Evolutionary conservation across 2,329 filamentous ascomycete species (phyloP).

Genomic region (Chrysoporthe cubensis): DNA sequence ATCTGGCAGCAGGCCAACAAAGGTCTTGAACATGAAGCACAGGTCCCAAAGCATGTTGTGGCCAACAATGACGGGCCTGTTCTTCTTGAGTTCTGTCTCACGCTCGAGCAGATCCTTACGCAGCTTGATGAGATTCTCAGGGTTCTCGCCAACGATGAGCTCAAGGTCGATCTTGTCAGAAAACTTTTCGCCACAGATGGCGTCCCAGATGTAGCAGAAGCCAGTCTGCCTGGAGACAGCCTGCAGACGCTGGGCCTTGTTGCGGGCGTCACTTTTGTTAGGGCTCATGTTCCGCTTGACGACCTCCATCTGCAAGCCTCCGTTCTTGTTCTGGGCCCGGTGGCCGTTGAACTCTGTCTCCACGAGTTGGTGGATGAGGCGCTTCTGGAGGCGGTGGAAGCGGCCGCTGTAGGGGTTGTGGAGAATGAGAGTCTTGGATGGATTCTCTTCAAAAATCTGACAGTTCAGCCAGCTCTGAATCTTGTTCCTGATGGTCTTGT

Average conservation of each 20-base stretch:
- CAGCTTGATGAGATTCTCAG: conserved; percentile 14
- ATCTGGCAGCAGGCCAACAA: conserved; percentile 60
- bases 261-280: not conserved
- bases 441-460: not conserved
- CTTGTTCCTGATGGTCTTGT: not conserved
- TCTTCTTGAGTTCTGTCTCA: conserved; percentile 37
- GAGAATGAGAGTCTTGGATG: conserved; percentile 29
- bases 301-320: conserved; percentile 29
- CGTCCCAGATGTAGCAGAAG: conserved; percentile 40
- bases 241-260: not conserved
- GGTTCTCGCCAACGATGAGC: conserved; percentile 16
- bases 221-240: conserved; percentile 31
- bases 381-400: conserved; percentile 36
- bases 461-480: conserved; percentile 24
- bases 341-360: conserved; percentile 32
- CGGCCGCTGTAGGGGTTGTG: conserved; percentile 32
- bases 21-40: conserved; percentile 65
- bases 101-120: conserved; percentile 31
- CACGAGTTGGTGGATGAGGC: conserved; percentile 35
- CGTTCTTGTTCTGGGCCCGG: conserved; percentile 16
- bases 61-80: conserved; percentile 54
- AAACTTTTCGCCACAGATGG: conserved; percentile 38
- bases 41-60: conserved; percentile 70
- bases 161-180: conserved; percentile 27
- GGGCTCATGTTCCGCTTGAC: conserved; percentile 19